Evolutionary conservation across 2,329 filamentous ascomycete species (phyloP), one percentile per base, ranked within the genome.

Genomic region (Tympanopsis confertula): DNA sequence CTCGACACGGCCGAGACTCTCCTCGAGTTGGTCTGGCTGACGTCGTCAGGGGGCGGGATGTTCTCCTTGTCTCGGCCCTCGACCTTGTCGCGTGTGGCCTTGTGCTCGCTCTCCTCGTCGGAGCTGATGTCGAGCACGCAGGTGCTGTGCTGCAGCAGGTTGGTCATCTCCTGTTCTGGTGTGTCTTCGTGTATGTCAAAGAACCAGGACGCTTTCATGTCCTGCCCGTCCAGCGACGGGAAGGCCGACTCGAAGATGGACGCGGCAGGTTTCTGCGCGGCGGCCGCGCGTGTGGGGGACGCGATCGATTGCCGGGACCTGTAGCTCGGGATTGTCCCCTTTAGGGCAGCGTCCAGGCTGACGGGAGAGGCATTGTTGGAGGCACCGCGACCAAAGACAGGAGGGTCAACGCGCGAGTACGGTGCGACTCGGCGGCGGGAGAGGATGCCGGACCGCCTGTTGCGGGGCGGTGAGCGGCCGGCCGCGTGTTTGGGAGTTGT

Each of bases 121-220:
- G 86, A 88, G 47, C 78, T 86, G 51, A 96, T 86, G 54, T 96
- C 89, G 3, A 96, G 71, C 0, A 82, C 78, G 45, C 82, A 81
- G 5, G 89, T 89, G 39, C 82, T 82, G 63, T 95, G 89, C 59
- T 95, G 85, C 62, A 96, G 85, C 28, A 94, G 66, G 51, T 94
- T 95, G 49, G 87, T 86, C 59, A 91, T 84, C 54, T 94, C 82
- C 53, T 95, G 84, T 54, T 94, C 85, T 5, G 82, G 75, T 0
- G 85, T 86, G 57, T 98, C 89, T 54, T 94, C 86, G 54, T 95
- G 81, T 51, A 98, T 96, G 41, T 89, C 83, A 54, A 98, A 96
- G 65, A 82, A 82, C 88, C 87, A 95, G 41, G 70, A 70, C 22
- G 75, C 69, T 52, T 82, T 74, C 48, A 69, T 56, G 38, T 71